phyloP scores from a whole-genome alignment of 148 eudicot genomes.

The Chenopodium quinoa region DNA sequence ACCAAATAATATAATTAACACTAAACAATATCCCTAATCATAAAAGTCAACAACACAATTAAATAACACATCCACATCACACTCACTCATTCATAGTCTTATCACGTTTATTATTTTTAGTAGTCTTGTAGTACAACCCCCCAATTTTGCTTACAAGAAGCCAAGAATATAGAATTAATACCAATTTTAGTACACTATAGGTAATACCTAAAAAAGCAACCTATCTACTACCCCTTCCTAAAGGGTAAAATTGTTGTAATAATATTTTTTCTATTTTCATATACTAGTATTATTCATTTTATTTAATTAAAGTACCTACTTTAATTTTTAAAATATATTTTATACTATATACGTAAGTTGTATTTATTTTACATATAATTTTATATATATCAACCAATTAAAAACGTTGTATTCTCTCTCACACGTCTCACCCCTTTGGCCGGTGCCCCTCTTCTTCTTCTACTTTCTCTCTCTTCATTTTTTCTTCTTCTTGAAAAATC shows the following conservation, averaged over 20 bases:
- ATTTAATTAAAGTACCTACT: neutral
- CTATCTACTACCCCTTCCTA: slow-evolving; percentile 1
- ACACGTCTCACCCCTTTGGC: slow-evolving; percentile 27
- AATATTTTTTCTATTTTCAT: too few relatives aligned
- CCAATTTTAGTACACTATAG: neutral
- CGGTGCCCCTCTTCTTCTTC: slow-evolving; percentile 20
- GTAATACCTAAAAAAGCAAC: neutral
- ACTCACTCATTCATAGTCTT: slow-evolving; percentile 4
- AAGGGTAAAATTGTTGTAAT: slow-evolving; percentile 2
- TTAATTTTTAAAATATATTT: neutral
- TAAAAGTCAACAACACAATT: slow-evolving; percentile 18
- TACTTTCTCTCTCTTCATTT: neutral
- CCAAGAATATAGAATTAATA: slow-evolving; percentile 11
- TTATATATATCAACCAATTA: slow-evolving; percentile 2
- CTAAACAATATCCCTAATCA: slow-evolving; percentile 2
- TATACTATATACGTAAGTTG: neutral
- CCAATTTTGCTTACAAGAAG: neutral
- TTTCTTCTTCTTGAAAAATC: neutral
- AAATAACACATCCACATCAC: neutral
- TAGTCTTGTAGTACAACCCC: neutral
- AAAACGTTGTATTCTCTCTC: slow-evolving; percentile 13
- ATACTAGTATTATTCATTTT: too few relatives aligned
- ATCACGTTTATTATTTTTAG: neutral
- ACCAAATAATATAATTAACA: slow-evolving; percentile 8
- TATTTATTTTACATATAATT: neutral